A percentile compares a stretch with the other conserved stretches of the same genome.
Evolutionary conservation across 78 protist genomes (phyloP).

Genomic region (Blattamonas nauphoetae): DNA sequence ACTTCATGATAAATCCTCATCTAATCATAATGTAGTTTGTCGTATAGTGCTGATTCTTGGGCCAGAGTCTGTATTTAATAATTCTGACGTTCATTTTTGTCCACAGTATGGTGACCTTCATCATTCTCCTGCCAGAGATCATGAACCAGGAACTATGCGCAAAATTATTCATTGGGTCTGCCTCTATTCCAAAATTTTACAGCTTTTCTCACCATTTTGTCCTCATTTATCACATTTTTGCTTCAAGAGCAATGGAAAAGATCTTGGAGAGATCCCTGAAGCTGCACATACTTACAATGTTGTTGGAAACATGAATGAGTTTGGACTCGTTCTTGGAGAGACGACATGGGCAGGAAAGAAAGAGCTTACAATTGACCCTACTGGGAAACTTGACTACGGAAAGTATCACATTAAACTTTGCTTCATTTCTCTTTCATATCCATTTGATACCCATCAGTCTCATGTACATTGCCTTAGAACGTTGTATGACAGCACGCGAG

Average conservation of each 20-base stretch:
- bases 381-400: conserved; percentile 19
- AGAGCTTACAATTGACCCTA: neutral
- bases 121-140: conserved; percentile 4
- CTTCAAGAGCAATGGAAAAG: too few species aligned
- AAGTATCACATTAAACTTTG: too few species aligned
- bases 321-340: conserved; percentile 30
- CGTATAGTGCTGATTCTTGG: too few species aligned
- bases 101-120: neutral
- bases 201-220: too few species aligned
- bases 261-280: conserved; percentile 25
- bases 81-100: conserved; percentile 6
- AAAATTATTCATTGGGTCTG: conserved; percentile 24
- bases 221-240: too few species aligned
- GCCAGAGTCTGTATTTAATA: neutral
- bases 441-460: too few species aligned
- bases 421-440: too few species aligned
- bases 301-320: conserved; percentile 29
- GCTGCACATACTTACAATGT: conserved; percentile 16
- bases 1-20: too few species aligned
- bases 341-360: conserved; percentile 23
- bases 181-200: too few species aligned
- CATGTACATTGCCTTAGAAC: conserved; percentile 19
- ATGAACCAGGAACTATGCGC: neutral
- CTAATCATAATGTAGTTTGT: too few species aligned
- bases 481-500: conserved; percentile 27